Base-by-base conservation (phyloP, 257 asterid species). In the Solanum medicagineum region DNA sequence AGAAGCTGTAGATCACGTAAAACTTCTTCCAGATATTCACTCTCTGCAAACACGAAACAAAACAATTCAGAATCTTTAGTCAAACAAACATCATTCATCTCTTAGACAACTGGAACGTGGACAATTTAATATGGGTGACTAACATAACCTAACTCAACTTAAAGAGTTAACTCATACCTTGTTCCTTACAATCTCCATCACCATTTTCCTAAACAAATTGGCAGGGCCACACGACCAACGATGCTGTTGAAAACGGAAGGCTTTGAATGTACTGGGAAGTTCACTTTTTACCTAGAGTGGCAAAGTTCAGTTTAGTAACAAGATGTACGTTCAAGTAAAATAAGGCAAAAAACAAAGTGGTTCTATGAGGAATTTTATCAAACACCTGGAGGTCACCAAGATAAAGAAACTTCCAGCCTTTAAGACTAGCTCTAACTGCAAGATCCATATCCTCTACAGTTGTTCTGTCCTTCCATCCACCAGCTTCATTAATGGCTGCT, bases 141-240 rank as follows among this genome's bases (percentile, higher is more conserved):
- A 45, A 45, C 51, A 36, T 4, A 36, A 36, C 42, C 42, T 36
- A 36, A 36, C 42, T 36, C 42, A 36, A 36, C 42, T 36, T 36
- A 36, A 36, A 36, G 42, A 36, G 6, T 36, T 36, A 36, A 5
- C 42, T 36, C 42, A 36, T 60, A 93, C 94, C 90, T 91, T 93
- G 85, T 90, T 93, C 8, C 66, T 89, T 1, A 90, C 88, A 55
- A 93, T 93, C 69, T 93, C 93, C 88, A 85, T 42, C 71, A 82
- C 91, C 93, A 91, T 91, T 91, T 93, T 91, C 12, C 92, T 62
- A 91, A 92, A 92, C 86, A 91, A 85, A 87, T 91, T 90, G 15
- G 93, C 93, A 0, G 93, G 94, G 29, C 96, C 96, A 86, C 96
- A 91, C 2, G 94, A 91, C 96, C 96, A 93, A 26, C 96, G 85